These are phyloP conservation scores for Phlebiopsis flavidoalba DNA, from an alignment of 768 basidiomycete genomes.

Conservation along the genomic window DNA sequence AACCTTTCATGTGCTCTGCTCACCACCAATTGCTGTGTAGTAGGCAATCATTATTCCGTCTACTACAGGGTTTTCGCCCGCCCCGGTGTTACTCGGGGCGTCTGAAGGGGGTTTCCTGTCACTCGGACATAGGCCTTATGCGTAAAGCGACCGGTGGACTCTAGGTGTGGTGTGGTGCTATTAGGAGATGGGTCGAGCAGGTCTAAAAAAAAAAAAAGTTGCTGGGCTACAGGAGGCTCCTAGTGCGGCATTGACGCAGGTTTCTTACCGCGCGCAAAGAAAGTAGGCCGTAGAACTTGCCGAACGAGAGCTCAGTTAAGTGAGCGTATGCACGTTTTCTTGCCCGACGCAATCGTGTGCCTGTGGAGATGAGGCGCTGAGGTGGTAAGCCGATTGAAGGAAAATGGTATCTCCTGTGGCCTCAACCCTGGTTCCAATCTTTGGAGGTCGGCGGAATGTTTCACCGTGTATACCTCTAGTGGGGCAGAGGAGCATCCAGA, in stretches of 20 bases:
- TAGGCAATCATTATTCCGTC: no score
- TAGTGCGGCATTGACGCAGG: conserved; percentile 32
- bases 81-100: no score
- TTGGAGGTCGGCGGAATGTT: conserved; percentile 37
- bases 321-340: background rate
- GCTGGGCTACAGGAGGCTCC: no score
- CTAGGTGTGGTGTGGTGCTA: no score
- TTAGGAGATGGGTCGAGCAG: no score
- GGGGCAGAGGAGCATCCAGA: conserved; percentile 31
- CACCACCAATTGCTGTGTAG: no score
- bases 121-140: no score
- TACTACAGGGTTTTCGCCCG: no score
- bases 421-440: conserved; percentile 18
- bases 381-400: conserved; percentile 1
- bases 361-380: background rate
- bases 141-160: no score
- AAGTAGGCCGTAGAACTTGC: conserved; percentile 47
- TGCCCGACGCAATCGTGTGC: background rate
- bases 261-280: conserved; percentile 41
- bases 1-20: no score
- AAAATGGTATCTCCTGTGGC: conserved; percentile 1
- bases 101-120: no score
- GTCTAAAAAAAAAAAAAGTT: no score
- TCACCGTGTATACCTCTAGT: conserved; percentile 46
- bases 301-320: conserved; percentile 16